Base-by-base conservation (phyloP, 2,329 filamentous ascomycete species). In the Chaetoscypha palmicola region DNA sequence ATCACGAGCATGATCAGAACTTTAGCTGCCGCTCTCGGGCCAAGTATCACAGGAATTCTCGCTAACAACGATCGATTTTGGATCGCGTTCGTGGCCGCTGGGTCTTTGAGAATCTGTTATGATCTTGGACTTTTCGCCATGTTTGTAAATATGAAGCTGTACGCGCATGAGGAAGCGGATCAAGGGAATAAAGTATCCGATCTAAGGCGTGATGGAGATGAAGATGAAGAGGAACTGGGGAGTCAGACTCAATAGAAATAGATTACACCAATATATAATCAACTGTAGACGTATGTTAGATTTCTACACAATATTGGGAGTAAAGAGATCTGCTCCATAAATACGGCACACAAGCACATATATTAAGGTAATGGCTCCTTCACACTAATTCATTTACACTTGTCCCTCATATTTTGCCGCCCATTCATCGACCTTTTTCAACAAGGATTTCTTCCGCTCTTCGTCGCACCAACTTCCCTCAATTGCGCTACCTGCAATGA, bases 1-100 rank as follows among this genome's bases (percentile, higher is more conserved):
- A 68, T 81, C 0, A 71, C 83, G 1, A 85, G 84, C 47, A 76
- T 81, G 5, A 70, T 82, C 33, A 83, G 83, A 62, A 86, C 82
- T 0, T 64, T 73, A 9, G 71, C 73, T 2, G 73, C 80, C 55
- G 81, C 75, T 42, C 57, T 74, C 4, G 83, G 82, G 0, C 79
- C 81, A 0, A 62, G 76, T 0, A 65, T 83, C 8, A 83, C 81
- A 0, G 83, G 83, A 5, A 53, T 78, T 0, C 57, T 86, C 30
- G 77, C 79, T 0, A 71, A 70, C 1, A 64, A 66, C 2, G 64
- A 70, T 5, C 62, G 70, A 8, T 83, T 83, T 54, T 79, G 80
- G 66, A 67, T 80, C 3, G 74, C 76, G 0, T 83, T 85, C 56
- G 68, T 77, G 0, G 61, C 72, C 16, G 81, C 80, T 0, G 82